phyloP scores from a whole-genome alignment of 306 rosid genomes.

The Prinsepia uniflora region DNA sequence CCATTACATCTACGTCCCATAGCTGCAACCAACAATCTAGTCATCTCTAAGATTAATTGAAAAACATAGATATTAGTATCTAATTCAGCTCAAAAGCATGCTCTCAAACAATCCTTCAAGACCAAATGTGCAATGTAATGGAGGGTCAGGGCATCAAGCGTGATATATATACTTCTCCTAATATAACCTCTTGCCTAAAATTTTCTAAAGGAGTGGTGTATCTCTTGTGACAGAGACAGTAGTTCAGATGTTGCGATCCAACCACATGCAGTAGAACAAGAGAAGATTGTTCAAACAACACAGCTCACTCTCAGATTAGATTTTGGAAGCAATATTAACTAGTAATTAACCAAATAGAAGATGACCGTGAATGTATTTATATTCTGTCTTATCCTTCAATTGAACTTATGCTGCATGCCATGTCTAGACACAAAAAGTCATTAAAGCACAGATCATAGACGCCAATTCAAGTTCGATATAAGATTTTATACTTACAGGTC shows the following conservation, averaged over 20 bases:
- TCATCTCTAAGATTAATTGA: too few relatives aligned
- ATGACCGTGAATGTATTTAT: neutral
- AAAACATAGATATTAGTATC: too few relatives aligned
- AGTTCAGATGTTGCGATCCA: neutral
- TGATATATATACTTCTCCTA: neutral
- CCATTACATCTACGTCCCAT: too few relatives aligned
- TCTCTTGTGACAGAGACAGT: neutral
- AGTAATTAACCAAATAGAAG: neutral
- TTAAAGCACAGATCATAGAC: neutral
- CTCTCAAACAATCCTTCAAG: too few relatives aligned
- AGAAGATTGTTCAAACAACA: neutral
- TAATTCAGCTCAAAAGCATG: too few relatives aligned
- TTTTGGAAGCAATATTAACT: neutral
- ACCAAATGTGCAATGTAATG: too few relatives aligned
- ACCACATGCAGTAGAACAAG: neutral
- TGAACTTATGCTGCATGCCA: neutral
- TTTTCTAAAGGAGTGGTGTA: neutral
- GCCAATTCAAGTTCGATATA: neutral
- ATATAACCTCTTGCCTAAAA: neutral
- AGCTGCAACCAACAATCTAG: too few relatives aligned
- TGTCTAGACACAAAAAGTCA: neutral
- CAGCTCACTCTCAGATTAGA: neutral
- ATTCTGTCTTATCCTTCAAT: neutral
- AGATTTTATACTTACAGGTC: slow-evolving; percentile 59
- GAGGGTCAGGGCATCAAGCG: too few relatives aligned